A percentile compares a stretch with the other conserved stretches of the same genome.
Evolutionary conservation across 2,329 filamentous ascomycete genomes (phyloP).

Genomic region (Curvularia hawaiiensis): DNA sequence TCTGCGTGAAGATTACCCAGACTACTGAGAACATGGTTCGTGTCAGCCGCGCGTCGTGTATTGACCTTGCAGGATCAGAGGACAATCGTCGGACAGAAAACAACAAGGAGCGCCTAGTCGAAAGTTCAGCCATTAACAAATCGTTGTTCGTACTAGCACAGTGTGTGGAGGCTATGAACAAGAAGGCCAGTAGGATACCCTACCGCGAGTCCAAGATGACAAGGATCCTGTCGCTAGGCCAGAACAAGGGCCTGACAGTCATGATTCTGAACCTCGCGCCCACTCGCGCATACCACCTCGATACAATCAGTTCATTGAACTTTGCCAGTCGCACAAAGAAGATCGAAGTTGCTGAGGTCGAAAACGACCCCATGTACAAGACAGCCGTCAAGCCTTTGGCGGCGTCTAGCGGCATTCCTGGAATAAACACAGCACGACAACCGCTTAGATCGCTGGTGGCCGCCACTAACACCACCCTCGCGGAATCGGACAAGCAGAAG

Average conservation of each 20-base stretch:
- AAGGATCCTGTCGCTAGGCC: conserved; percentile 85
- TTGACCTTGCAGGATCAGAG: conserved; percentile 93
- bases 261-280: conserved; percentile 97
- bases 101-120: conserved; percentile 87
- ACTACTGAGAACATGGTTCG: conserved; percentile 68
- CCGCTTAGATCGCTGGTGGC: conserved; percentile 79
- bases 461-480: conserved; percentile 73
- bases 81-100: conserved; percentile 95
- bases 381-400: conserved; percentile 48
- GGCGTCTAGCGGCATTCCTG: conserved; percentile 40
- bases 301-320: conserved; percentile 91
- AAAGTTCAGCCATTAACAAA: conserved; percentile 97
- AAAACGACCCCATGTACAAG: conserved; percentile 86
- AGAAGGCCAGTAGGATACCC: conserved; percentile 76
- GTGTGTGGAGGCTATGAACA: conserved; percentile 92
- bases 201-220: conserved; percentile 99
- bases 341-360: conserved; percentile 92
- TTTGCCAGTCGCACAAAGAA: conserved; percentile 95
- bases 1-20: conserved; percentile 87
- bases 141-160: conserved; percentile 92
- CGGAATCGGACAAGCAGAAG: conserved; percentile 57
- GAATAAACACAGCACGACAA: conserved; percentile 64
- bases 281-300: conserved; percentile 88
- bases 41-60: conserved; percentile 86
- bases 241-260: conserved; percentile 92